Evolutionary conservation across 148 eudicot genomes (phyloP), one percentile per base, ranked within the genome.

Genomic region (Chenopodium suecicum): DNA sequence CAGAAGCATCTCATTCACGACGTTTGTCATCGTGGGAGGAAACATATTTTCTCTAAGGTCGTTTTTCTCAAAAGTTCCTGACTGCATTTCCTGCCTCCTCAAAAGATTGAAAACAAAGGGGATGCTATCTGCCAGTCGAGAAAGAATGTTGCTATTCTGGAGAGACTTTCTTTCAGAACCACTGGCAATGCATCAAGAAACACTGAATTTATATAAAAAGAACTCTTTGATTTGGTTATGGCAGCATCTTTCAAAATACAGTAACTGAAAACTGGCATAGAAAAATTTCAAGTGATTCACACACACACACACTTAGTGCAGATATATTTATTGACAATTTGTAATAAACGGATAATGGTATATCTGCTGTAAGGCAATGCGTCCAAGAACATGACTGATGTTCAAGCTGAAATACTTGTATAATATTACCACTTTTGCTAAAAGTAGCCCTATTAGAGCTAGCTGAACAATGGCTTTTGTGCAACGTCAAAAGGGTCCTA

Each of bases 111-210:
- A 89, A 76, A 95, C 86, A 82, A 86, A 89, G 60, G 97, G 98
- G 31, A 93, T 86, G 86, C 88, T 88, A 77, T 90, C 91, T 56
- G 89, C 94, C 82, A 95, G 82, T 79, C 86, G 91, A 81, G 97
- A 91, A 78, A 95, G 83, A 66, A 95, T 86, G 87, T 89, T 88
- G 66, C 86, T 89, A 81, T 88, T 86, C 75, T 88, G 87, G 68
- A 84, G 76, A 29, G 88, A 78, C 79, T 84, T 85, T 77, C 74
- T 85, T 83, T 83, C 87, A 79, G 71, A 23, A 70, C 73, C 81
- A 68, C 97, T 93, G 92, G 66, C 34, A 79, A 78, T 29, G 32
- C 80, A 76, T 54, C 63, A 84, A 50, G 54, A 64, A 48, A 74
- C 17, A 70, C 34, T 32, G 65, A 56, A 56, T 3, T 56, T 71